Conservation (phyloP, 345 rosid genomes). For the Conringia planisiliqua region DNA sequence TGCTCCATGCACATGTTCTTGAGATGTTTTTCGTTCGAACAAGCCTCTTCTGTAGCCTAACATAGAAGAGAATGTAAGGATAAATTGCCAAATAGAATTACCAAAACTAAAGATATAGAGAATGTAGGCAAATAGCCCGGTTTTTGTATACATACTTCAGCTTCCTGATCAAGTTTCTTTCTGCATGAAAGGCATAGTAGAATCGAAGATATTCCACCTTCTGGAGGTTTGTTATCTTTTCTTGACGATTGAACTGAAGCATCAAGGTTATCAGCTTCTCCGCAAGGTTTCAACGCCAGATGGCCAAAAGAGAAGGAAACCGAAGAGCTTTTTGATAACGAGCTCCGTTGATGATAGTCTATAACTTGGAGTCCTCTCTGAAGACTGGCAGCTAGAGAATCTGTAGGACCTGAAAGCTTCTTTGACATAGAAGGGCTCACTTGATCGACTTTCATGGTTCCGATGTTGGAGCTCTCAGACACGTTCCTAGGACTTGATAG, state of each 20-base stretch:
- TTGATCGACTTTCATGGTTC: conserved; percentile 39
- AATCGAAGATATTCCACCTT: conserved; percentile 31
- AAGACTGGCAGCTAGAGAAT: conserved; percentile 84
- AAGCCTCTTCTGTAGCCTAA: conserved; percentile 50
- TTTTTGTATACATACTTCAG: conserved; percentile 3
- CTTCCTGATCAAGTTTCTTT: conserved; percentile 39
- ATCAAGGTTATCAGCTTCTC: conserved; percentile 48
- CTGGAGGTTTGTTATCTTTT: conserved; percentile 23
- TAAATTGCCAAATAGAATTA: not conserved
- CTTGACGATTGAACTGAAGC: conserved; percentile 43
- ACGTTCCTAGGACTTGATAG: conserved; percentile 45
- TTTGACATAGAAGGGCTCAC: conserved; percentile 66
- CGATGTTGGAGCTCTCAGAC: conserved; percentile 35
- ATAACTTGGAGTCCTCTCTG: conserved; percentile 84
- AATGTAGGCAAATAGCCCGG: not conserved
- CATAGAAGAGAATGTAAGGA: not conserved
- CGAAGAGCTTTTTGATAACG: conserved; percentile 55
- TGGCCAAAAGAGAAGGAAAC: conserved; percentile 78
- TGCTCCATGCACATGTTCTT: conserved; percentile 62
- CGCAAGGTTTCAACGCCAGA: conserved; percentile 63
- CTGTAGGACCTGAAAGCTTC: conserved; percentile 54
- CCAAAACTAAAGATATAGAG: not conserved
- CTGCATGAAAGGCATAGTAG: conserved; percentile 68
- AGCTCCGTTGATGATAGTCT: conserved; percentile 58
- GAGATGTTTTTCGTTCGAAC: conserved; percentile 38